phyloP scores from a whole-genome alignment of 352 stramenopile genomes.

The Globisporangium takayamanum region DNA sequence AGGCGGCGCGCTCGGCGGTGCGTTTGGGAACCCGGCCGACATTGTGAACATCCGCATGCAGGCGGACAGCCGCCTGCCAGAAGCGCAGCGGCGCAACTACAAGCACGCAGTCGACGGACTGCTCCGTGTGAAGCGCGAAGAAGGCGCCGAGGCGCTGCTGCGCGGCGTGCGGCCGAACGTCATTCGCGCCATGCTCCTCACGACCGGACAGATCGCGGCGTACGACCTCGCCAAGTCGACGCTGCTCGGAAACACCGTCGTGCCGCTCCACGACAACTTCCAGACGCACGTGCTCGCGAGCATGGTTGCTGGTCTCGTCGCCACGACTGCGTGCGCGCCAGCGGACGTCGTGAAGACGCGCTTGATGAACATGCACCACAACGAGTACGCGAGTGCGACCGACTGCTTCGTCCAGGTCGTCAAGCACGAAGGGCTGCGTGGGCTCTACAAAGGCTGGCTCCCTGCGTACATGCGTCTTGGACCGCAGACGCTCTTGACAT shows the following conservation, averaged over 20 bases:
- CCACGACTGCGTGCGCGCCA: slow-evolving; percentile 69
- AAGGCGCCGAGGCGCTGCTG: slow-evolving; percentile 56
- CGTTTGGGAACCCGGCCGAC: slow-evolving; percentile 66
- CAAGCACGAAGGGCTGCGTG: slow-evolving; percentile 61
- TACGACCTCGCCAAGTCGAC: slow-evolving; percentile 69
- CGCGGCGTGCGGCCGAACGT: slow-evolving; percentile 74
- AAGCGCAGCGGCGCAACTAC: slow-evolving; percentile 71
- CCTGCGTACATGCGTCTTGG: slow-evolving; percentile 80
- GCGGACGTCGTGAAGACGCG: slow-evolving; percentile 81
- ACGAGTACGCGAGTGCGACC: slow-evolving; percentile 71
- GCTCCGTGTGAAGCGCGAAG: slow-evolving; percentile 52
- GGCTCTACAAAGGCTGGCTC: slow-evolving; percentile 81
- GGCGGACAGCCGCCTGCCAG: slow-evolving; percentile 56
- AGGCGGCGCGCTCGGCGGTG: slow-evolving; percentile 58
- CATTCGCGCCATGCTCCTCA: slow-evolving; percentile 81
- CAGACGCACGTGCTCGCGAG: slow-evolving; percentile 66
- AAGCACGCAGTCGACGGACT: slow-evolving; percentile 74
- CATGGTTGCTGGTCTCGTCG: slow-evolving; percentile 74
- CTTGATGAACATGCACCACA: slow-evolving; percentile 80
- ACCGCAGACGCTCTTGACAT: slow-evolving; percentile 79
- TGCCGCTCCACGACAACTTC: slow-evolving; percentile 53
- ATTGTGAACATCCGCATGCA: slow-evolving; percentile 87
- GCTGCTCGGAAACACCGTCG: slow-evolving; percentile 39
- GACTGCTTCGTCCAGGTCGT: slow-evolving; percentile 82
- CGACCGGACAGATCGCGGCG: slow-evolving; percentile 75